These are phyloP conservation scores for Globisporangium orthogonon DNA, from an alignment of 352 stramenopile species.

Conservation along the genomic window DNA sequence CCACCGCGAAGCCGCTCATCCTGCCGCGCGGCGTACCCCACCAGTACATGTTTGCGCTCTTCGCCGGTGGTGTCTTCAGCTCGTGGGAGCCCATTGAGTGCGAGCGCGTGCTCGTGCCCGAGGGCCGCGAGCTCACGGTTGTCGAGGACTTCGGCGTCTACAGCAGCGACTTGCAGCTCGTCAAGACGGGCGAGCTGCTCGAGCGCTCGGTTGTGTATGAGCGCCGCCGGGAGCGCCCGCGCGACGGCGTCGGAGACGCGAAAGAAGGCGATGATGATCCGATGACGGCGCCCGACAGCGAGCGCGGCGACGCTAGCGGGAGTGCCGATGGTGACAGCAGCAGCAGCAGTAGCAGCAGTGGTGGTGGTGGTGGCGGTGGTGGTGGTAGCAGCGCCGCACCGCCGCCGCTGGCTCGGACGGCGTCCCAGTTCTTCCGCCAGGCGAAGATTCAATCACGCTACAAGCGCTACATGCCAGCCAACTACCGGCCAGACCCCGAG, in stretches of 20 bases:
- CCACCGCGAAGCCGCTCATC: slow-evolving; percentile 91
- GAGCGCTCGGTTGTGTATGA: slow-evolving; percentile 67
- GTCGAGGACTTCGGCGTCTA: slow-evolving; percentile 72
- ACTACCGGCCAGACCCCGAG: slow-evolving; percentile 48
- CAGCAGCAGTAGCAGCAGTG: slow-evolving; percentile 10
- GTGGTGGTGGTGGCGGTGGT: neutral
- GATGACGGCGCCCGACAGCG: slow-evolving; percentile 2
- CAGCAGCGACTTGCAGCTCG: slow-evolving; percentile 53
- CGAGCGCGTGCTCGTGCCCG: slow-evolving; percentile 64
- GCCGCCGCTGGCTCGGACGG: slow-evolving; percentile 20
- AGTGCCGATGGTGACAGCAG: neutral
- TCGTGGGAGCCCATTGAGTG: slow-evolving; percentile 75
- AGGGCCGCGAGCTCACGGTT: slow-evolving; percentile 78
- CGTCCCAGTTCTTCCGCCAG: slow-evolving; percentile 49
- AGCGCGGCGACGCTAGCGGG: neutral
- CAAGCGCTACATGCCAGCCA: slow-evolving; percentile 71
- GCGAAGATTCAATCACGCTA: slow-evolving; percentile 78
- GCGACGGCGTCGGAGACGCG: slow-evolving; percentile 10
- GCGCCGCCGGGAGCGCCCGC: slow-evolving; percentile 21
- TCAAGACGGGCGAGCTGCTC: slow-evolving; percentile 41
- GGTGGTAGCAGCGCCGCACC: neutral
- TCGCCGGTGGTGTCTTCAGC: slow-evolving; percentile 79
- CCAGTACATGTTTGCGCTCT: slow-evolving; percentile 90
- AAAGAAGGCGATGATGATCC: slow-evolving; percentile 22
- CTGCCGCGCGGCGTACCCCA: slow-evolving; percentile 78